Evolutionary conservation across 352 stramenopile species (phyloP), one percentile per base, ranked within the genome.

Genomic region (Phytophthora boehmeriae): DNA sequence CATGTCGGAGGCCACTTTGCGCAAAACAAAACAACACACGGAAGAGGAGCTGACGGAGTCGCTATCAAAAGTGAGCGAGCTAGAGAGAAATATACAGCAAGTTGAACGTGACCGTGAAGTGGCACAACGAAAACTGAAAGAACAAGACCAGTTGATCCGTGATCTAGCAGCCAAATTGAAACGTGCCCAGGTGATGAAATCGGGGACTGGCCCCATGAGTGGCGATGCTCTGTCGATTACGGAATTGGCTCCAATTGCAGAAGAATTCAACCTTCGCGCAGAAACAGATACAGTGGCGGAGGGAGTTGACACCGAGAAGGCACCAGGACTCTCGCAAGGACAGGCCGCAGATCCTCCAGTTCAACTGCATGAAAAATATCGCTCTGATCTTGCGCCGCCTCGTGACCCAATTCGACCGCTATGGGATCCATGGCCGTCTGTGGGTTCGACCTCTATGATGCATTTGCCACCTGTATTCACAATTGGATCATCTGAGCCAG

Each of bases 1-100:
- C 35, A 51, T 75, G 17, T 94, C 85, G 2, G 83, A 90, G 52
- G 73, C 80, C 16, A 83, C 58, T 47, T 36, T 91, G 38, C 83
- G 83, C 9, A 70, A 75, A 28, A 78, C 64, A 5, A 78, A 77
- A 17, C 74, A 86, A 56, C 63, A 83, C 38, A 78, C 73, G 10
- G 75, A 86, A 23, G 66, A 85, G 2, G 78, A 93, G 48, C 49
- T 86, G 5, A 66, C 73, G 14, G 52, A 73, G 9, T 85, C 75
- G 9, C 62, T 75, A 17, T 61, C 71, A 17, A 76, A 78, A 30
- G 66, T 85, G 19, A 79, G 10, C 8, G 57, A 69, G 13, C 43
- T 92, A 28, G 79, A 90, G 42, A 64, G 55, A 19, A 82, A 68
- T 8, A 70, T 90, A 20, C 63, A 77, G 8, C 62, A 73, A 42